phyloP scores from a whole-genome alignment of 2,329 filamentous ascomycete species.

The Fonsecaea pedrosoi region DNA sequence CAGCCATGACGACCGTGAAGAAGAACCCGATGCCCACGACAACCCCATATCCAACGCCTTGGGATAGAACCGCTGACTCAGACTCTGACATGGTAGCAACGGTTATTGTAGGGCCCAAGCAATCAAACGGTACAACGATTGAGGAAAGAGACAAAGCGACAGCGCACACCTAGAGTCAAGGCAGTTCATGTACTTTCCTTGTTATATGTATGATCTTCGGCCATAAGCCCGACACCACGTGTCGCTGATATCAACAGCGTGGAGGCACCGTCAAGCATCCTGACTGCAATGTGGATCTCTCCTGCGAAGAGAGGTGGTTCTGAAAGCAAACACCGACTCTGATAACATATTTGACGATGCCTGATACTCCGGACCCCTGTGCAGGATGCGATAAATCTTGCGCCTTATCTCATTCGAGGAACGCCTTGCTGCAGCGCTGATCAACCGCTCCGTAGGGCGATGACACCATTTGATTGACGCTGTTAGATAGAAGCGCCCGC shows the following conservation, averaged over 20 bases:
- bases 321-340: background rate
- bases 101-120: background rate
- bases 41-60: constrained; percentile 57
- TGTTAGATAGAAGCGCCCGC: background rate
- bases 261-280: background rate
- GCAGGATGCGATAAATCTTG: constrained; percentile 16
- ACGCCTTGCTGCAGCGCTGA: background rate
- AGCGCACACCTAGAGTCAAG: background rate
- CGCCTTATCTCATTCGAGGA: constrained; percentile 15
- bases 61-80: constrained; percentile 26
- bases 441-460: constrained; percentile 2
- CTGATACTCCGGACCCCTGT: constrained; percentile 5
- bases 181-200: constrained; percentile 18
- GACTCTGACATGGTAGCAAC: constrained; percentile 29
- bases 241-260: background rate
- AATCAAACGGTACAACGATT: background rate
- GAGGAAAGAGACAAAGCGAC: background rate
- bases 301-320: constrained; percentile 12
- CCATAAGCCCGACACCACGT: constrained; percentile 11
- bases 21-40: constrained; percentile 58
- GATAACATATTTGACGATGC: constrained; percentile 5
- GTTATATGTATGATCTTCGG: background rate
- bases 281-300: constrained; percentile 7
- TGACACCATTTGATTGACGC: constrained; percentile 22
- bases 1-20: constrained; percentile 53